Base-by-base conservation (phyloP, 1,139 yeast species). In the Saccharomyces pastorianus region DNA sequence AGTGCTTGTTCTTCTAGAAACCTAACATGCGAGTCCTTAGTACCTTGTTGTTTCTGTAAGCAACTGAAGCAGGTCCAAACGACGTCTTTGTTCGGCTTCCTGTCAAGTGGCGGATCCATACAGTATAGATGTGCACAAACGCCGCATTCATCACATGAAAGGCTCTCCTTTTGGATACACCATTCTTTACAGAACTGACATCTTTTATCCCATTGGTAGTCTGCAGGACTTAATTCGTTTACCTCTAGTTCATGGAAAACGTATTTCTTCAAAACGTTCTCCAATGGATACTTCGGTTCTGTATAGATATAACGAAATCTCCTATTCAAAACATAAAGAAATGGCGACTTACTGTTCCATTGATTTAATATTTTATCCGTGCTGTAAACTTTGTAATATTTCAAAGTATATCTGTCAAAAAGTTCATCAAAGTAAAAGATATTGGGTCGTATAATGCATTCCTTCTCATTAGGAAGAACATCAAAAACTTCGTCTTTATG, bases 31-130 rank as follows among this genome's bases (percentile, higher is more conserved):
- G 59, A 51, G 46, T 56, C 59, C 7, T 47, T 38, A 4, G 58
- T 52, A 14, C 55, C 53, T 29, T 71, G 71, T 14, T 67, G 61
- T 46, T 67, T 75, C 61, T 79, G 80, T 20, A 87, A 78, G 71
- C 97, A 90, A 2, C 75, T 69, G 26, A 89, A 93, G 75, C 97
- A 91, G n/a, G 90, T 79, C 97, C 97, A 91, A 6, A 90, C 88
- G 66, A 89, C 87, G 1, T 96, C 96, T 55, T 96, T 73, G 50
- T 89, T 84, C 0, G 96, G 97, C 63, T 88, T 88, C 61, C 81
- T 80, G 53, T 80, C 68, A 48, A 89, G 70, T 0, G 97, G 97
- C 0, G 97, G 96, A 58, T 86, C 90, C 50, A 91, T 79, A 68
- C 98, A 91, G 50, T 81, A 75, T 83, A 90, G 81, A 71, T 91